Evolutionary conservation across 75 land plant genomes (phyloP), one percentile per base, ranked within the genome.

Genomic region (Sequoiadendron giganteum): DNA sequence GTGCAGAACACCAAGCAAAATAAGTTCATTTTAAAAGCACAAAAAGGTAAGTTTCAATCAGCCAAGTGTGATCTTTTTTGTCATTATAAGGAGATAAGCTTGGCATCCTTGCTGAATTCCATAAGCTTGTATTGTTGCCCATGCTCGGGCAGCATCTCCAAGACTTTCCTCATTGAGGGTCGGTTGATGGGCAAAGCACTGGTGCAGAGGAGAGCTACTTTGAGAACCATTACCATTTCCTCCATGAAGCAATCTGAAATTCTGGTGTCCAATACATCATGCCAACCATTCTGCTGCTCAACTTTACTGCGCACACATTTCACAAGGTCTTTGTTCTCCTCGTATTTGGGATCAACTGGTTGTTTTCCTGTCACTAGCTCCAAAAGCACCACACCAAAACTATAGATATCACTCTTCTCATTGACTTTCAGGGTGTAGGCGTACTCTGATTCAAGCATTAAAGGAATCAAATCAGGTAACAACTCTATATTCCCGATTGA

Each of bases 321-420:
- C 72, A 96, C 94, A 86, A 96, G 77, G 70, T 95, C 95, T 73
- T 90, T 92, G 54, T 76, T 81, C 49, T 91, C 94, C 43, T 95
- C 97, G 75, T 86, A 95, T 88, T 93, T 93, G 1, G 93, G 87
- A 86, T 91, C 96, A 13, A 92, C 83, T 36, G 96, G 93, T 18
- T n/a, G 92, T 83, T 89, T 94, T 1, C 97, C 95, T 1, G 97
- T 94, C 76, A 96, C 84, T 16, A 96, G 86, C 89, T 96, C 97
- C 54, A 96, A 89, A 25, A 96, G 90, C 15, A 96, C 96, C 36
- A 96, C 97, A 4, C 97, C 97, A 83, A 91, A 96, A 85, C 97
- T 96, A 89, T 95, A 96, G 34, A 96, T 92, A 85, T 96, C 97
- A 73, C 96, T 95, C 91, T 96, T 96, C 87, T 96, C 97, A n/a